Evolutionary conservation across 1,284 basidiomycete species (phyloP), one percentile per base, ranked within the genome.

Genomic region (Sphaerobolus stellatus): DNA sequence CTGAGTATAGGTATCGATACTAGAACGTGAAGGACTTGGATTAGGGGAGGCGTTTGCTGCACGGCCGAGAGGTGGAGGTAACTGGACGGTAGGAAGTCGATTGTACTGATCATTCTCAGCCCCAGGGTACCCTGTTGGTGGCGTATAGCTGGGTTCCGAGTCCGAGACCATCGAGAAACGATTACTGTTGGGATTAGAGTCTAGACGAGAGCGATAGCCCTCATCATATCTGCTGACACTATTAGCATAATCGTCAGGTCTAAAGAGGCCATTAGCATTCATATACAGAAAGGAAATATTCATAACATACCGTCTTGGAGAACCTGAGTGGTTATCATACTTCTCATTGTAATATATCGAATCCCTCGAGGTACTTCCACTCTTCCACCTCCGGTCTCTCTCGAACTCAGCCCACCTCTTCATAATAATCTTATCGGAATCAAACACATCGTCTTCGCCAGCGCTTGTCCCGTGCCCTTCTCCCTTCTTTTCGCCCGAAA

Each of bases 381-480:
- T 88, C 81, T 88, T 94, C 91, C 92, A 98, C 59, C 95, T 80
- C 61, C 96, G 78, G 64, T 98, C 97, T 51, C 96, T 81, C 76
- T 99, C 97, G 71, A 97, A 99, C 74, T 99, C 97, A 48, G 87
- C 92, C 96, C 96, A 99, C 48, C 94, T 84, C 79, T 98, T 99
- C 97, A 98, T 98, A 36, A 96, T 89, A 66, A 99, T 99, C 74
- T 96, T 84, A 49, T 85, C 83, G 33, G 94, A 94, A 74, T 99
- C 96, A 66, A 99, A 99, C n/a, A n/a, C n/a, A n/a, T n/a, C n/a
- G n/a, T n/a, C n/a, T 68, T 91, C 90, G 70, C 96, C 97, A 57
- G 94, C 90, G 73, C 95, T 97, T 67, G 92, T 92, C 30, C 87
- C 92, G 64, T 94, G 91, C 55, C 82, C 74, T 14, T 64, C 80